These are phyloP conservation scores for Penicillium paneum DNA, from an alignment of 2,329 filamentous ascomycete genomes.

Conservation along the genomic window DNA sequence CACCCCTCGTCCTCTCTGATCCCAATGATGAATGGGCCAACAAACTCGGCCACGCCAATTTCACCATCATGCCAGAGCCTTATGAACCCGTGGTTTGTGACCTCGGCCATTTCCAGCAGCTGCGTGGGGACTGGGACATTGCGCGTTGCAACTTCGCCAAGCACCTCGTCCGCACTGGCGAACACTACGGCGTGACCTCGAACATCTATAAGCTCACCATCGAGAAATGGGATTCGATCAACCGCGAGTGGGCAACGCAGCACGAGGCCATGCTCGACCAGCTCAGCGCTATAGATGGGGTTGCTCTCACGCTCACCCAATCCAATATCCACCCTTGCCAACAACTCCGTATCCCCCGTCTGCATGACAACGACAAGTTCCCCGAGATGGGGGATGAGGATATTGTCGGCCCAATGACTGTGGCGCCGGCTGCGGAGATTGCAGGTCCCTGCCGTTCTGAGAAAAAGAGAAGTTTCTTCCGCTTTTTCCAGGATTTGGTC, in stretches of 20 bases:
- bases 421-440: constrained; percentile 44
- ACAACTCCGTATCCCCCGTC: constrained; percentile 46
- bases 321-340: constrained; percentile 47
- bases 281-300: constrained; percentile 36
- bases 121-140: constrained; percentile 76
- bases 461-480: constrained; percentile 45
- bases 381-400: constrained; percentile 84
- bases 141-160: constrained; percentile 85
- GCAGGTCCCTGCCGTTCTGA: constrained; percentile 41
- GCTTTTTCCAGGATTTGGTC: constrained; percentile 45
- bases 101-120: constrained; percentile 57
- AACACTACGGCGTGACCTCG: constrained; percentile 86
- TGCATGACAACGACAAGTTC: constrained; percentile 69
- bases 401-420: constrained; percentile 88
- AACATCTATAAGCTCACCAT: constrained; percentile 83
- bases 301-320: constrained; percentile 38
- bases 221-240: constrained; percentile 81
- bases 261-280: constrained; percentile 63
- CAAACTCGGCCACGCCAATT: constrained; percentile 87
- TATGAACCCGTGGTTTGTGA: constrained; percentile 67
- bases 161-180: constrained; percentile 79
- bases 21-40: constrained; percentile 75
- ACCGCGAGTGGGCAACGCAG: constrained; percentile 68
- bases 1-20: constrained; percentile 63
- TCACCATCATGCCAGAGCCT: constrained; percentile 78